Evolutionary conservation across 2,329 filamentous ascomycete genomes (phyloP).

Genomic region (Falciphora oryzae): DNA sequence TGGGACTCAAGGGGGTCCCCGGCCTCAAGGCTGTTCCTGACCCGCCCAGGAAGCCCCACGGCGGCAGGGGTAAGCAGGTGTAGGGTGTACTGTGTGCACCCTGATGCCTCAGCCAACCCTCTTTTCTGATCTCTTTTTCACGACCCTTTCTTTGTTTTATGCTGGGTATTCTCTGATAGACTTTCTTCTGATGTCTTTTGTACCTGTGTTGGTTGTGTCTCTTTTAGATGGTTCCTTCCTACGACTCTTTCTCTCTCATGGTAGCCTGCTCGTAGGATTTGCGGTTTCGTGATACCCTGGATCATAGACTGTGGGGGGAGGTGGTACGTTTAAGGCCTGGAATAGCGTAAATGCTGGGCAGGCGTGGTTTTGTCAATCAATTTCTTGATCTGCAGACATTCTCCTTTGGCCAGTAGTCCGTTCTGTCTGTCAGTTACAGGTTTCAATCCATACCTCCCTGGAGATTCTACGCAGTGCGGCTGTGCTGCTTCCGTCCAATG

Average conservation of each 20-base stretch:
- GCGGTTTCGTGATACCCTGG: background rate
- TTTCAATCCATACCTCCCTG: too few relatives aligned
- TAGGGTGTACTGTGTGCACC: too few relatives aligned
- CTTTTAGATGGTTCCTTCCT: background rate
- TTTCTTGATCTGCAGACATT: background rate
- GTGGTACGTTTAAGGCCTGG: background rate
- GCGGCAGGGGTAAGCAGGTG: background rate
- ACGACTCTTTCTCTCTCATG: background rate
- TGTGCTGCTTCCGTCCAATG: too few relatives aligned
- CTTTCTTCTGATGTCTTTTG: background rate
- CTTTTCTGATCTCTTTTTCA: background rate
- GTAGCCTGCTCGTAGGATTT: background rate
- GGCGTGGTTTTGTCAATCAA: background rate
- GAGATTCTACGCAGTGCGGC: too few relatives aligned
- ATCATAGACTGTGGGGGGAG: background rate
- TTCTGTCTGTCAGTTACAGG: too few relatives aligned
- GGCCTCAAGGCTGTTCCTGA: constrained; percentile 43
- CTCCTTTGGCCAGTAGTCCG: too few relatives aligned
- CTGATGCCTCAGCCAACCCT: background rate
- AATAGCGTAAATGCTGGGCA: background rate
- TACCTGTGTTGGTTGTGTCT: background rate
- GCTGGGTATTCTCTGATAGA: background rate
- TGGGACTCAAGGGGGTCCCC: constrained; percentile 47
- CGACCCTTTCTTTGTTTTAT: background rate
- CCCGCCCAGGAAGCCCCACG: constrained; percentile 23